Evolutionary conservation across 768 basidiomycete species (phyloP), one percentile per base, ranked within the genome.

Genomic region (Pholiota molesta): DNA sequence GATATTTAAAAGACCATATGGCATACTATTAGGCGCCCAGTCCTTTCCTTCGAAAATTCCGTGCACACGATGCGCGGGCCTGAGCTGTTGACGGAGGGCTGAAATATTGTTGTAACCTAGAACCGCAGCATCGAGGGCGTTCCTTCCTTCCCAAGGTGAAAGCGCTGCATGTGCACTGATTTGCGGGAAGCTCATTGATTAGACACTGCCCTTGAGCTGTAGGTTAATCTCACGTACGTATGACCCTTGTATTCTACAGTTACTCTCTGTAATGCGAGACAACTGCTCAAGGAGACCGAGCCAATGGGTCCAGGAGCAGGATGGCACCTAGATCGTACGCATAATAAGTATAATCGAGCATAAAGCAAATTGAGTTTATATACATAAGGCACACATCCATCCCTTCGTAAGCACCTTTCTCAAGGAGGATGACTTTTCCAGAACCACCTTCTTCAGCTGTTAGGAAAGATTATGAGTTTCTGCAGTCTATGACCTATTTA

Each of bases 41-140:
- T 91, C 86, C 61, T 81, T 83, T 1, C 92, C 92, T 65, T 83
- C 81, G 67, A 95, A 86, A 51, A 94, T 83, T 0, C 92, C 92
- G 68, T 96, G 93, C 3, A 93, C 84, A 40, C 93, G 87, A 64
- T 89, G 85, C 0, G 87, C 86, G 0, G 94, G 91, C 57, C 83
- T 81, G 16, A 93, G 79, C 67, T 95, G 94, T 72, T 96, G 94
- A 16, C 94, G 85, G 26, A 95, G 79, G 7, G 87, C 86, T 0
- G 91, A 87, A 28, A 95, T 86, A 57, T 87, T 90, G 53, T 83
- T 89, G 70, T 95, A 95, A 3, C 90, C 89, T 3, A 93, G 79
- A 5, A 94, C 89, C n/a, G 92, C 92, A 0, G 94, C 94, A 69
- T 96, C 94, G 13, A 94, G 74, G 1, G 93, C 88, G 64, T 95